Conservation (phyloP, 179 eudicot species). For the Vitellaria paradoxa region DNA sequence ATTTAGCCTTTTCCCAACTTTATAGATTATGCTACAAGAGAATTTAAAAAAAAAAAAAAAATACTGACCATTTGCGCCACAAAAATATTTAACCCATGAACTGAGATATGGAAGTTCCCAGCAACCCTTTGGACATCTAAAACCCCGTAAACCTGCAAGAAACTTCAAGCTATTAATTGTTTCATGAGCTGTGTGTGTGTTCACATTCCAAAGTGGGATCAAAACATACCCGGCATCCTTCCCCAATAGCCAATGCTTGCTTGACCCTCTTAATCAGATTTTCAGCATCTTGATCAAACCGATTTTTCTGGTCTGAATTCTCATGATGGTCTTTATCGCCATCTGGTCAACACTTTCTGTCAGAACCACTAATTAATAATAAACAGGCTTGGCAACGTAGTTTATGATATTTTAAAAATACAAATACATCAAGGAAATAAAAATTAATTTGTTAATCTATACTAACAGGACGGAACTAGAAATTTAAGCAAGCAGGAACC, state of each 20-base stretch:
- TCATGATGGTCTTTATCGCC: conserved; percentile 54
- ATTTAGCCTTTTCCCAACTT: too few relatives aligned
- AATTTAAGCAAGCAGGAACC: too few relatives aligned
- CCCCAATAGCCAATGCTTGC: conserved; percentile 72
- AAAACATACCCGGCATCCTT: conserved; percentile 87
- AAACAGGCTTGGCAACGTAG: not conserved
- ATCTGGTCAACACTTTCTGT: conserved; percentile 37
- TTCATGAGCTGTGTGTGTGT: not conserved
- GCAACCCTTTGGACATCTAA: conserved; percentile 99
- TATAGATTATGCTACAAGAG: too few relatives aligned
- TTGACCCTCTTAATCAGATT: conserved; percentile 75
- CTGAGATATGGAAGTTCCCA: conserved; percentile 96
- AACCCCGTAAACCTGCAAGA: conserved; percentile 78
- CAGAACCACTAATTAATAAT: conserved; percentile 11
- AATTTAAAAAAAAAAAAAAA: conserved; percentile 4
- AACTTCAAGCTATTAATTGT: not conserved
- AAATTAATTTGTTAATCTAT: not conserved
- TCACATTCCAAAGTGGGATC: conserved; percentile 1
- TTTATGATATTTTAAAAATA: not conserved
- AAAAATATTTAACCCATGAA: conserved; percentile 91
- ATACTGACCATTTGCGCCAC: conserved; percentile 91
- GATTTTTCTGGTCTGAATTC: conserved; percentile 44
- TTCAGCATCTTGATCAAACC: conserved; percentile 82
- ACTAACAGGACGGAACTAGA: too few relatives aligned
- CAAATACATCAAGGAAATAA: not conserved